These are phyloP conservation scores for Trichoderma polysporum DNA, from an alignment of 2,329 filamentous ascomycete species.

Conservation along the genomic window DNA sequence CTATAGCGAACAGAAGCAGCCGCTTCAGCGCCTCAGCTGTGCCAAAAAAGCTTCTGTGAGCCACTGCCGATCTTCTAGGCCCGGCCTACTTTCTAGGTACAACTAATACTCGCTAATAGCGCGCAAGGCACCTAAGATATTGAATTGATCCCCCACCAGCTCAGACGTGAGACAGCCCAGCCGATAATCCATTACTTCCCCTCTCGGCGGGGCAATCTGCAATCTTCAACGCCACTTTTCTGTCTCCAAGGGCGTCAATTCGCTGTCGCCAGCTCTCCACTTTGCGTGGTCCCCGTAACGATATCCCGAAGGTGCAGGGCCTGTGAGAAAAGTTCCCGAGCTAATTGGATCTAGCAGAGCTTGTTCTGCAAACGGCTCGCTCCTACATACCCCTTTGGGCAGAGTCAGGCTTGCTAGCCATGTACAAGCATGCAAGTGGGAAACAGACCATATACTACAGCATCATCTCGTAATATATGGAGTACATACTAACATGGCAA, in stretches of 20 bases:
- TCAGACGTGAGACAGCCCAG: too few relatives aligned
- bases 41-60: neutral
- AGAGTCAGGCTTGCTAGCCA: neutral
- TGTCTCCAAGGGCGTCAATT: neutral
- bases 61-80: neutral
- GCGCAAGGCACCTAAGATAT: too few relatives aligned
- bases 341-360: conserved; percentile 4
- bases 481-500: too few relatives aligned
- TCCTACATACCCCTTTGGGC: neutral
- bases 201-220: neutral
- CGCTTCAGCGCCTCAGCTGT: too few relatives aligned
- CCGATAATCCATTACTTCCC: too few relatives aligned
- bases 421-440: neutral
- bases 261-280: neutral
- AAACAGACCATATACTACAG: neutral
- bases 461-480: too few relatives aligned
- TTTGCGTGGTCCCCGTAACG: neutral
- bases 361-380: conserved; percentile 17
- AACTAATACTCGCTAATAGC: too few relatives aligned
- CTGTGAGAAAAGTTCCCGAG: neutral
- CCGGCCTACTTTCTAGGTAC: too few relatives aligned
- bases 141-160: too few relatives aligned
- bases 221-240: neutral
- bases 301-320: neutral
- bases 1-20: neutral